phyloP scores from a whole-genome alignment of 2,329 filamentous ascomycete species.

The Alternaria tenuissima region DNA sequence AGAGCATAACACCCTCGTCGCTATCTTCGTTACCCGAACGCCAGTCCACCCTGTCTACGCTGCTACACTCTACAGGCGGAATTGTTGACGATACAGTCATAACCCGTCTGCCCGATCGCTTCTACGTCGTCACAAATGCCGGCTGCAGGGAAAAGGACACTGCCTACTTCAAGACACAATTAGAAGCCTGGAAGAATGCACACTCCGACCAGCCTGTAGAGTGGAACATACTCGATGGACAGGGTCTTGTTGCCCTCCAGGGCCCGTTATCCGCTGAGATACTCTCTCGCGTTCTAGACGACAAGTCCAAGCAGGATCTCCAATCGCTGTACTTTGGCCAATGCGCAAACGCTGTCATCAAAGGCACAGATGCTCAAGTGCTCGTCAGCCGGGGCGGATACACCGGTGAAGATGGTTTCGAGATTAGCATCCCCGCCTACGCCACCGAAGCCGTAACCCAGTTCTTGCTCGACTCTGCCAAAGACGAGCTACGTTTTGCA shows the following conservation, averaged over 20 bases:
- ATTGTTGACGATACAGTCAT: slow-evolving; percentile 96
- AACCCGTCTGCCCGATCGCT: slow-evolving; percentile 71
- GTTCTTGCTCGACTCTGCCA: slow-evolving; percentile 68
- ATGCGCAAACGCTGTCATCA: slow-evolving; percentile 71
- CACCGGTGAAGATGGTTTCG: slow-evolving; percentile 97
- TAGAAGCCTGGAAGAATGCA: slow-evolving; percentile 61
- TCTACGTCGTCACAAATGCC: slow-evolving; percentile 96
- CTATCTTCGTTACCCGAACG: slow-evolving; percentile 70
- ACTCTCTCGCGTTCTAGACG: slow-evolving; percentile 69
- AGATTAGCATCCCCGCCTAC: slow-evolving; percentile 81
- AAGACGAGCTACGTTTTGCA: slow-evolving; percentile 77
- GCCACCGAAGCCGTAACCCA: slow-evolving; percentile 73
- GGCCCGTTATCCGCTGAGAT: slow-evolving; percentile 79
- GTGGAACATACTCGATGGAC: slow-evolving; percentile 75
- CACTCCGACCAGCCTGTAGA: slow-evolving; percentile 58
- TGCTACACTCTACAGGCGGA: slow-evolving; percentile 81
- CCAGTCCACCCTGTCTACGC: slow-evolving; percentile 81
- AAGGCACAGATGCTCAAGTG: slow-evolving; percentile 63
- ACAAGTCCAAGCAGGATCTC: slow-evolving; percentile 48
- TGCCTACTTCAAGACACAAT: slow-evolving; percentile 75
- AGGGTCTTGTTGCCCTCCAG: slow-evolving; percentile 87
- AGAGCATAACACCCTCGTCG: slow-evolving; percentile 81
- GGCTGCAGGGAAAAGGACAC: slow-evolving; percentile 90
- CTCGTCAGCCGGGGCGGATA: slow-evolving; percentile 91
- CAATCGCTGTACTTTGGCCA: slow-evolving; percentile 82